A percentile compares a stretch with the other conserved stretches of the same genome.
These are phyloP conservation scores for Rhododendron mucronatum DNA, from an alignment of 148 eudicot species.

Conservation along the genomic window DNA sequence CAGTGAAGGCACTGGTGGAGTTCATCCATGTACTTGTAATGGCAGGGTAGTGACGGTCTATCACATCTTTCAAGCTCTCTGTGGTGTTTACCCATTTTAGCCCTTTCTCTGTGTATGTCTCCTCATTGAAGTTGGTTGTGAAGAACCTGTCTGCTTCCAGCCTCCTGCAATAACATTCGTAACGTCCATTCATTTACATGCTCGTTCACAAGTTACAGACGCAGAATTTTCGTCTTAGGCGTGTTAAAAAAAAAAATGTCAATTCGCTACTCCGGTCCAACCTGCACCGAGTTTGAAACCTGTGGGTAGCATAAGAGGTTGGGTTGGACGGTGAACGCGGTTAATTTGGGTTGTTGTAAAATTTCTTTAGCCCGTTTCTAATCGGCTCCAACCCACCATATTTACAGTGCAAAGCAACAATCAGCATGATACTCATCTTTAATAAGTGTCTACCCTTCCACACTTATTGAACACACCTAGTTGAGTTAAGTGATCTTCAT, in stretches of 20 bases:
- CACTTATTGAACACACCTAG: not conserved
- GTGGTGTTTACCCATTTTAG: constrained; percentile 43
- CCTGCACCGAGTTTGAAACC: not conserved
- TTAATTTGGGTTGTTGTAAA: too few relatives aligned
- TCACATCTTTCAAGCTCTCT: constrained; percentile 37
- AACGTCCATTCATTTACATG: not conserved
- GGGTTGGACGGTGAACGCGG: not conserved
- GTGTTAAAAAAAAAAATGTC: not conserved
- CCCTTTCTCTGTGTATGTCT: constrained; percentile 42
- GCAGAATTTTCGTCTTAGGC: not conserved
- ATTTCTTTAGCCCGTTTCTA: too few relatives aligned
- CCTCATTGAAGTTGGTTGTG: constrained; percentile 35
- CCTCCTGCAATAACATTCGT: constrained; percentile 23
- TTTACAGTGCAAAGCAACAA: not conserved
- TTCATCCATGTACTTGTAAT: constrained; percentile 43
- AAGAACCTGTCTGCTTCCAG: constrained; percentile 40
- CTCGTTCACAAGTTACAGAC: not conserved
- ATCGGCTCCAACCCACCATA: too few relatives aligned
- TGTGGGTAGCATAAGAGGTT: not conserved
- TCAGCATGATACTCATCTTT: not conserved
- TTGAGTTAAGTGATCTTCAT: not conserved
- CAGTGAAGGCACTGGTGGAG: constrained; percentile 31
- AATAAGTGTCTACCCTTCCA: not conserved
- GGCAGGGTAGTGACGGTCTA: constrained; percentile 33
- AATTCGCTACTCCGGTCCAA: not conserved